These are phyloP conservation scores for Thozetella sp. DNA, from an alignment of 495 filamentous ascomycete genomes.

Conservation along the genomic window DNA sequence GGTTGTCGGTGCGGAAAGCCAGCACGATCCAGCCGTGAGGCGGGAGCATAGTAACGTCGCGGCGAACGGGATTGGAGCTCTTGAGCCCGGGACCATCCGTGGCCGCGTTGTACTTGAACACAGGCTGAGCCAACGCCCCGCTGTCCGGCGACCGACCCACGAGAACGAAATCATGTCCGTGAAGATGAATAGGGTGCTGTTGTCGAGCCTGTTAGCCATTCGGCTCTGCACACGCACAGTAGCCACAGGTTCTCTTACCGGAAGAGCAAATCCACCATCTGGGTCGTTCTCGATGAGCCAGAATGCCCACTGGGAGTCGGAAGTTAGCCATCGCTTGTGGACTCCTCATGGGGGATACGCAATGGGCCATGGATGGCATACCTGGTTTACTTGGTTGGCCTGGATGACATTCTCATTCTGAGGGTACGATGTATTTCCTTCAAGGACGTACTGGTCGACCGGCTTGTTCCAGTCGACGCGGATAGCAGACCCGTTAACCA, in stretches of 20 bases:
- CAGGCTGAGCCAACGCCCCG: slow-evolving; percentile 8
- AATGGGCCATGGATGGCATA: no score
- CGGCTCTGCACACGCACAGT: not conserved
- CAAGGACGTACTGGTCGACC: slow-evolving; percentile 34
- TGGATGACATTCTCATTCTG: slow-evolving; percentile 34
- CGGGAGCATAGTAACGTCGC: slow-evolving; percentile 60
- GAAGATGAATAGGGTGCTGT: slow-evolving; percentile 46
- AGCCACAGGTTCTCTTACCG: slow-evolving; percentile 7
- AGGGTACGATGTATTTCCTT: slow-evolving; percentile 34
- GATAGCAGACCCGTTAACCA: slow-evolving; percentile 37
- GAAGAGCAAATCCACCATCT: slow-evolving; percentile 21
- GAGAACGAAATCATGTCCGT: slow-evolving; percentile 61
- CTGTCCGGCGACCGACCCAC: slow-evolving; percentile 39
- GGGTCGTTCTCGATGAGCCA: slow-evolving; percentile 57
- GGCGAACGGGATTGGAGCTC: slow-evolving; percentile 54
- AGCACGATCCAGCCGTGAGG: slow-evolving; percentile 47
- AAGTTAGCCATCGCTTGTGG: not conserved
- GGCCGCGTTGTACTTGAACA: slow-evolving; percentile 32
- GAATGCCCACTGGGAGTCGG: slow-evolving; percentile 41
- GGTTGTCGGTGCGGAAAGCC: slow-evolving; percentile 58
- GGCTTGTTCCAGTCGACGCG: slow-evolving; percentile 45
- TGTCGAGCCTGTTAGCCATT: not conserved
- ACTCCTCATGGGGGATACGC: no score
- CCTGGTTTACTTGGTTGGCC: slow-evolving; percentile 28
- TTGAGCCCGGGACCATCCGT: slow-evolving; percentile 28